Base-by-base conservation (phyloP, 805 yeast genomes). In the Citeromyces nyonsensis region DNA sequence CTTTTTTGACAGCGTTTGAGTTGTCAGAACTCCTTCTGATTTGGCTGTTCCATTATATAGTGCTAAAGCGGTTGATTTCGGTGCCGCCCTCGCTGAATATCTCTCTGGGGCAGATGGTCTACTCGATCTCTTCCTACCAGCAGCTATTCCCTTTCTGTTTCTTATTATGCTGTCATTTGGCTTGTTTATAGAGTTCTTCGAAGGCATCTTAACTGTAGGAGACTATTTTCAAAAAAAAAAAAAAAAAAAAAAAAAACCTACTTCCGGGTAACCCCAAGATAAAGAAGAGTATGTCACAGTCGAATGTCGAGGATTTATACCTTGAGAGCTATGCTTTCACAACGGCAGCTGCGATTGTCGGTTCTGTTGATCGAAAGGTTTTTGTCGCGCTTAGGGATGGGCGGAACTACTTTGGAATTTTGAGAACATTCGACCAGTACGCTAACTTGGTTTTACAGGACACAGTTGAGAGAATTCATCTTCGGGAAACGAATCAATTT, bases 401-500 rank as follows among this genome's bases (percentile, higher is more conserved):
- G 26, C 69, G 88, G 42, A 73, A 76, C 40, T 57, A 88, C 24
- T 76, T 82, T 48, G 98, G 98, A 11, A 80, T 86, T 15, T 62
- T 91, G 42, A 69, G 98, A 53, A 84, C 96, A 2, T 91, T 88
- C 54, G 98, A 91, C 57, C 96, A 88, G 54, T 91, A 77, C 52
- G 86, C 94, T 38, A 88, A 88, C 56, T 63, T 91, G 46, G 94
- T 91, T 26, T 61, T 91, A 39, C 97, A 91, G 55, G 94, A 86
- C 50, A 74, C 95, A 11, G 61, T 74, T 31, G 97, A 91, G 52
- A 70, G 95, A 52, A 71, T 85, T 44, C 81, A 81, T 49, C 60
- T 78, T 40, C 50, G 63, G 11, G 70, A 63, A 10, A 18, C 6
- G 7, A 43, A 39, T 7, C 56, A 59, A 30, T 88, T 74, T 48